phyloP scores from a whole-genome alignment of 1,139 yeast species.

The Protomyces inouyei region DNA sequence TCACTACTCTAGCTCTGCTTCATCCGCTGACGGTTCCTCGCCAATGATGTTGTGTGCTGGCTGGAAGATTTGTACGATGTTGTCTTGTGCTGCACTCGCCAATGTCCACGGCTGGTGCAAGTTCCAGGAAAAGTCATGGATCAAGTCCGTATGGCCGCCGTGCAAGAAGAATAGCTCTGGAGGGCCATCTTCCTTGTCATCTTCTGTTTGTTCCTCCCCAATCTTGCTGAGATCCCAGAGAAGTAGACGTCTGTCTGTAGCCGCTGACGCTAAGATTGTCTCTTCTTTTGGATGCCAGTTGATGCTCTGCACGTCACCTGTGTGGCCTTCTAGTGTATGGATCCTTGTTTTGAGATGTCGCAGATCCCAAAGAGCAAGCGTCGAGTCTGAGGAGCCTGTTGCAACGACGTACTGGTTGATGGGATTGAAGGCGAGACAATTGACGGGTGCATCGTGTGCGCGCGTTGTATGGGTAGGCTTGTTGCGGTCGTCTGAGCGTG shows the following conservation, averaged over 20 bases:
- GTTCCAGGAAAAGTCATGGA: conserved; percentile 77
- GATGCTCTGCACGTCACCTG: conserved; percentile 59
- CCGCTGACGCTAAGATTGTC: conserved; percentile 64
- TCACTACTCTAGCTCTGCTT: conserved; percentile 10
- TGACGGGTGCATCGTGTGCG: conserved; percentile 51
- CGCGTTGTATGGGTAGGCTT: conserved; percentile 37
- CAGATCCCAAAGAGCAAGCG: conserved; percentile 63
- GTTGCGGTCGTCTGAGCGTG: conserved; percentile 42
- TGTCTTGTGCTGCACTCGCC: conserved; percentile 83
- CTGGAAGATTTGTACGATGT: conserved; percentile 79
- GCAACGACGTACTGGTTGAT: conserved; percentile 55
- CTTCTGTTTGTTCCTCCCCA: conserved; percentile 44
- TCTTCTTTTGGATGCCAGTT: conserved; percentile 71
- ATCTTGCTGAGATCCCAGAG: conserved; percentile 58
- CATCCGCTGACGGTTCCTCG: conserved; percentile 16
- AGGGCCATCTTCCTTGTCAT: conserved; percentile 41
- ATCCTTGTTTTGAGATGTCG: conserved; percentile 43
- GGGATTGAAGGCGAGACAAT: conserved; percentile 62
- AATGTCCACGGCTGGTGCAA: conserved; percentile 60
- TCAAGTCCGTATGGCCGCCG: conserved; percentile 86
- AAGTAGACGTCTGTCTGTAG: conserved; percentile 65
- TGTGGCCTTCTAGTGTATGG: conserved; percentile 48
- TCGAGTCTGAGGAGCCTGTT: conserved; percentile 65
- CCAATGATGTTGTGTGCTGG: conserved; percentile 27
- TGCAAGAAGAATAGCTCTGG: conserved; percentile 63